A percentile compares a stretch with the other conserved stretches of the same genome.
Conservation (phyloP, 768 basidiomycete species). For the Symmetrospora coprosmae region DNA sequence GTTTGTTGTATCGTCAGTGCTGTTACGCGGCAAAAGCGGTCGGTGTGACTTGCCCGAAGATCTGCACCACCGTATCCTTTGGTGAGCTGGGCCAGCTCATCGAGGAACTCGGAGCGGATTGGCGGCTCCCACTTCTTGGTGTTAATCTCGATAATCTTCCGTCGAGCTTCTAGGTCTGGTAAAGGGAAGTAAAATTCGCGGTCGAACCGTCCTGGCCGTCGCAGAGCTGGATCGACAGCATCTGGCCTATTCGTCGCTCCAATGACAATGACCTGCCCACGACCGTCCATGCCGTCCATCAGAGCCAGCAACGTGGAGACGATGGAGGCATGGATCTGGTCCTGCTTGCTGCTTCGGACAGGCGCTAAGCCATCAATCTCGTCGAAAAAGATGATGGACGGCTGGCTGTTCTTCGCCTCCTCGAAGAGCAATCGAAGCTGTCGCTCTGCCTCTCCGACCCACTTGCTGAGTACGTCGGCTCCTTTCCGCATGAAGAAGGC, state of each 20-base stretch:
- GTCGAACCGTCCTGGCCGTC: slow-evolving; percentile 89
- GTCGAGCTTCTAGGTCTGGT: slow-evolving; percentile 66
- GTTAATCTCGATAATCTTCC: slow-evolving; percentile 79
- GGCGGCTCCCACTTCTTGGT: slow-evolving; percentile 80
- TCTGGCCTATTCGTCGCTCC: slow-evolving; percentile 96
- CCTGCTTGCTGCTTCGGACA: slow-evolving; percentile 94
- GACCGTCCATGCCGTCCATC: slow-evolving; percentile 99
- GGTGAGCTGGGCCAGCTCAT: slow-evolving; percentile 69
- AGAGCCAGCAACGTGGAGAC: slow-evolving; percentile 88
- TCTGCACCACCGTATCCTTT: slow-evolving; percentile 98
- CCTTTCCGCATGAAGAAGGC: slow-evolving; percentile 99
- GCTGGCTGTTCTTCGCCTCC: slow-evolving; percentile 80
- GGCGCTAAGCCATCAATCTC: slow-evolving; percentile 98
- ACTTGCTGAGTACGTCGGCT: slow-evolving; percentile 92
- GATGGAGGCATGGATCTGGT: slow-evolving; percentile 96
- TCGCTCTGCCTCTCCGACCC: slow-evolving; percentile 97
- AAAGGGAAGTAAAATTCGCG: slow-evolving; percentile 95
- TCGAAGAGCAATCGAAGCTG: slow-evolving; percentile 90
- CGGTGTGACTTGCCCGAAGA: slow-evolving; percentile 57
- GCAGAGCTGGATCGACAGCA: slow-evolving; percentile 87
- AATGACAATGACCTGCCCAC: slow-evolving; percentile 89
- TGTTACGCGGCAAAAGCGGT: neutral
- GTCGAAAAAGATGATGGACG: slow-evolving; percentile 97
- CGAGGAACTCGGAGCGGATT: slow-evolving; percentile 45
- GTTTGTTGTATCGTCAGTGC: neutral